Evolutionary conservation across 2,329 filamentous ascomycete species (phyloP), one percentile per base, ranked within the genome.

Genomic region (Polychaeton citri): DNA sequence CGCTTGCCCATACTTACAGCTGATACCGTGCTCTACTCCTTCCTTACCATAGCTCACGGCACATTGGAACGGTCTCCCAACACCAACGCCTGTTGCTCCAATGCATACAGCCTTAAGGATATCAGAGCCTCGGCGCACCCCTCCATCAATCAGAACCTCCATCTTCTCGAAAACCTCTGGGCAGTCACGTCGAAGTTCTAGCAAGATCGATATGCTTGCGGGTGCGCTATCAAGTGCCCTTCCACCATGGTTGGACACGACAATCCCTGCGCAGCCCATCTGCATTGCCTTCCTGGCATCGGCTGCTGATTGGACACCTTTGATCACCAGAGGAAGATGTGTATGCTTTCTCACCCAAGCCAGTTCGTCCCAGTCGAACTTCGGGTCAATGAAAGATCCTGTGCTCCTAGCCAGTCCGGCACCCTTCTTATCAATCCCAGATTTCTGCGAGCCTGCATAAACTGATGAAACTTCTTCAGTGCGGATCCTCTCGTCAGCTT

Each of bases 91-190:
- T 39, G 59, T 73, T 0, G 75, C 77, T 0, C 78, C 77, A 0
- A 81, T 58, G 35, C 72, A 75, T 9, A 81, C 47, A 0, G 75
- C 76, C 53, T 81, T 81, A 45, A 82, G 64, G 2, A 81, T 69
- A 48, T 82, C 78, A 0, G 73, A 73, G 0, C 78, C 78, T 16
- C 76, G 59, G 12, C 66, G 64, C 17, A 82, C 64, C 0, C 78
- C 77, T 0, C 77, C 76, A 42, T 82, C 77, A 5, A 81, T 58
- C 37, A 68, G 73, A 0, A 81, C 69, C 43, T 79, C 72, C 57
- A 81, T 64, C 39, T 57, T 59, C 20, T 69, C 65, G 33, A 81
- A 74, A 0, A 81, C 62, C 38, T 72, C 64, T 0, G 76, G 76
- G 28, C 69, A 74, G 43, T 69, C 49, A 64, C 68, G 41, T 70